Conservation (phyloP, 2,329 filamentous ascomycete genomes). For the Pyrenophora graminea region DNA sequence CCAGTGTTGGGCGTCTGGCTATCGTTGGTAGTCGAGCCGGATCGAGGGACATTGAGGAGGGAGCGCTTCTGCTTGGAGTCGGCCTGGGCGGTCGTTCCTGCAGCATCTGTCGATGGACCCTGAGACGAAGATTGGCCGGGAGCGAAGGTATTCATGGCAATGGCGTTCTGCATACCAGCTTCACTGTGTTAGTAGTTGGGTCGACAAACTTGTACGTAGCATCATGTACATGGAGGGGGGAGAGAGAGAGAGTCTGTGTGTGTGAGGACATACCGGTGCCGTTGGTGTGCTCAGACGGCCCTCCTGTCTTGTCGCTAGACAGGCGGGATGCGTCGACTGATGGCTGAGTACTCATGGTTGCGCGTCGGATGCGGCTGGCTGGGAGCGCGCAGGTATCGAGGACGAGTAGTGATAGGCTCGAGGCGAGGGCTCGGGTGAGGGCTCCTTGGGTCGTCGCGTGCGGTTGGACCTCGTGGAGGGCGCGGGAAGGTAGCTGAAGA, state of each 20-base stretch:
- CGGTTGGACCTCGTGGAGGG: slow-evolving; percentile 9
- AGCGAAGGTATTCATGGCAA: slow-evolving; percentile 21
- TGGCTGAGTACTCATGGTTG: slow-evolving; percentile 45
- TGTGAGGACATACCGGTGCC: slow-evolving; percentile 38
- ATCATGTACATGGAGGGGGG: neutral
- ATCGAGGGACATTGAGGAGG: slow-evolving; percentile 43
- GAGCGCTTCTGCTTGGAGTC: slow-evolving; percentile 45
- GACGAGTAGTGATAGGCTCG: slow-evolving; percentile 19
- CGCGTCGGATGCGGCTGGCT: slow-evolving; percentile 23
- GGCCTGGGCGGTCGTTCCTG: slow-evolving; percentile 18
- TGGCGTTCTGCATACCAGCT: slow-evolving; percentile 6
- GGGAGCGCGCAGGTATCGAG: slow-evolving; percentile 16
- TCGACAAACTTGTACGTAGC: neutral
- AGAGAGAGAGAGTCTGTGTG: neutral
- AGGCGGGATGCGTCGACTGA: slow-evolving; percentile 33
- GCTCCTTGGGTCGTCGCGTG: slow-evolving; percentile 15
- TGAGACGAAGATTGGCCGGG: slow-evolving; percentile 33
- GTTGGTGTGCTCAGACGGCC: slow-evolving; percentile 37
- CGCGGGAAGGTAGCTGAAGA: slow-evolving; percentile 20
- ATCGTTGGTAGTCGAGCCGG: slow-evolving; percentile 36
- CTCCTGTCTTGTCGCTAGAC: slow-evolving; percentile 35
- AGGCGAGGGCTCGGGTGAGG: slow-evolving; percentile 4
- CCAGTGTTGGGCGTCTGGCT: slow-evolving; percentile 46
- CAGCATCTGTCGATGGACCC: slow-evolving; percentile 23
- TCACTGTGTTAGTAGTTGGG: slow-evolving; percentile 1